Evolutionary conservation across 2,329 filamentous ascomycete species (phyloP), one percentile per base, ranked within the genome.

Genomic region (Stemphylium lycopersici): DNA sequence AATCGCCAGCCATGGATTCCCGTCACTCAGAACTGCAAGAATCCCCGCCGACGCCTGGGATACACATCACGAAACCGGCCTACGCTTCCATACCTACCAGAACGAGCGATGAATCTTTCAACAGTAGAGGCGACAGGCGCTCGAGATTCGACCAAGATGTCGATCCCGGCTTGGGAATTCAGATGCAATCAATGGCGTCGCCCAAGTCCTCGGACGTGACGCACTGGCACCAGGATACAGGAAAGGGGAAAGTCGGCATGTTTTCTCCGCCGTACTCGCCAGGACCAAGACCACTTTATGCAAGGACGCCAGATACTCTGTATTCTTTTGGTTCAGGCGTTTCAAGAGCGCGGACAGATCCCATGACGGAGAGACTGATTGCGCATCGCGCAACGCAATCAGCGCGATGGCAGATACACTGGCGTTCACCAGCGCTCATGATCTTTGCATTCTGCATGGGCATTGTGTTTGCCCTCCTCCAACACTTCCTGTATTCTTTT

Each of bases 351-450:
- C 61, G 67, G 41, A 69, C 64, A 4, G 69, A 73, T 56, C 60
- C 68, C 1, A 65, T 64, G 54, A 73, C 67, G 0, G 63, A 73
- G 43, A 60, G 64, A 16, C 63, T 73, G 15, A 73, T 73, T 26
- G 65, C 66, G 40, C 66, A 67, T 34, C 54, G 70, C 13, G 63
- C 70, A n/a, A 72, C 69, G 1, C 64, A 72, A 48, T 67, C 67
- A 42, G 59, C 68, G 15, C 42, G 62, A 51, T 73, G 70, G 70
- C 64, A 58, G 18, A 52, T 73, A 18, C 69, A 76, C 52, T 80
- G 76, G 77, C 73, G 72, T 15, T 68, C 61, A 13, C 71, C 72
- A 0, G 40, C 61, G 2, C 48, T 67, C 15, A 72, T 74, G 59
- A 52, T 58, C 2, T 47, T 57, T 29, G 56, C 67, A 1, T 72